These are phyloP conservation scores for Trichoderma harzianum DNA, from an alignment of 2,329 filamentous ascomycete species.

Conservation along the genomic window DNA sequence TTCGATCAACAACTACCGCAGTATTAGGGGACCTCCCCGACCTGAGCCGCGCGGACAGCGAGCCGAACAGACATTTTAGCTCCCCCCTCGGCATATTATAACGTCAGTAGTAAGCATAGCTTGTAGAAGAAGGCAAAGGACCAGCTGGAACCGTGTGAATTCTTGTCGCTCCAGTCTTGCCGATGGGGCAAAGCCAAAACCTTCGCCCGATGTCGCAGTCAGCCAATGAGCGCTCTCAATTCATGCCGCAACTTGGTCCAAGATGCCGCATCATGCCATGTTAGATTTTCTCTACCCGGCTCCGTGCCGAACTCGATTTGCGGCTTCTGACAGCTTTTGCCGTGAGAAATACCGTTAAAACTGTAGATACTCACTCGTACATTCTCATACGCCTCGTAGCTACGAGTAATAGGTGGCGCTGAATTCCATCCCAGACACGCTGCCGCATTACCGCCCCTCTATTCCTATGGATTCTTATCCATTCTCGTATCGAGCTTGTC, in stretches of 20 bases:
- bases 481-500: background rate
- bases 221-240: constrained; percentile 9
- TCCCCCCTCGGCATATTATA: background rate
- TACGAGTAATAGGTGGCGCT: background rate
- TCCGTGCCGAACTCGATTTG: background rate
- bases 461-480: background rate
- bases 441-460: background rate
- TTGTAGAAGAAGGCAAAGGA: background rate
- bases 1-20: background rate
- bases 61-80: background rate
- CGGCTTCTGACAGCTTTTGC: background rate
- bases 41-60: background rate
- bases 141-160: background rate
- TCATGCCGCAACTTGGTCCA: background rate
- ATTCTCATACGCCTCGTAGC: background rate
- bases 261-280: constrained; percentile 14
- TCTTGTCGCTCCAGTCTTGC: background rate
- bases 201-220: background rate
- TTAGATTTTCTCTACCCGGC: background rate
- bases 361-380: background rate
- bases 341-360: background rate
- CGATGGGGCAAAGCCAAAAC: background rate
- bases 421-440: background rate
- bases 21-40: background rate
- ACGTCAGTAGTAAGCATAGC: background rate